phyloP scores from a whole-genome alignment of 2,329 filamentous ascomycete genomes.

The Fusarium nematophilum region DNA sequence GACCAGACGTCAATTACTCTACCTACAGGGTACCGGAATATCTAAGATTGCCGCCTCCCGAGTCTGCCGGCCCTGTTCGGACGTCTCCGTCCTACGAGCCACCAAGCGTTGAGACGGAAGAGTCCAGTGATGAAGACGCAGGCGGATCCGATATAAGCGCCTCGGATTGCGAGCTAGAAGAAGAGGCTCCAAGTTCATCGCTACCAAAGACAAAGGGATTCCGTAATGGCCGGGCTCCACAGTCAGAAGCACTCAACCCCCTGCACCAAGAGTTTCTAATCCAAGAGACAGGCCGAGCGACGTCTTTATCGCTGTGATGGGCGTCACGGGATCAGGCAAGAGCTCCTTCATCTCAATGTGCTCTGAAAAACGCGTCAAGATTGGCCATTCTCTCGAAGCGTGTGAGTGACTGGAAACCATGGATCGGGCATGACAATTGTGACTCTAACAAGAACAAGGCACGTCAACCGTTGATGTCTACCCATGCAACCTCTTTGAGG shows the following conservation, averaged over 20 bases:
- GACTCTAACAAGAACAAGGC: background rate
- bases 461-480: constrained; percentile 16
- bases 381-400: background rate
- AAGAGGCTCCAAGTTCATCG: no score
- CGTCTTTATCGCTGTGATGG: background rate
- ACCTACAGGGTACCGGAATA: no score
- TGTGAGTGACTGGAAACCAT: background rate
- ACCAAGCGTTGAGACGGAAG: no score
- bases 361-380: background rate
- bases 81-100: no score
- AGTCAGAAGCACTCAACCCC: constrained; percentile 6
- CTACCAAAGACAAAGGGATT: background rate
- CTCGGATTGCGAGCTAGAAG: no score
- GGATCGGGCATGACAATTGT: background rate
- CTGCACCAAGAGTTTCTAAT: background rate
- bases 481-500: background rate
- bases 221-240: constrained; percentile 4
- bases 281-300: background rate
- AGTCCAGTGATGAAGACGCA: no score
- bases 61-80: no score
- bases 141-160: no score
- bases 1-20: no score
- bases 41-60: no score
- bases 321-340: background rate
- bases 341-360: background rate